These are phyloP conservation scores for Kentomonas sorsogonicus DNA, from an alignment of 208 protist species.

Conservation along the genomic window DNA sequence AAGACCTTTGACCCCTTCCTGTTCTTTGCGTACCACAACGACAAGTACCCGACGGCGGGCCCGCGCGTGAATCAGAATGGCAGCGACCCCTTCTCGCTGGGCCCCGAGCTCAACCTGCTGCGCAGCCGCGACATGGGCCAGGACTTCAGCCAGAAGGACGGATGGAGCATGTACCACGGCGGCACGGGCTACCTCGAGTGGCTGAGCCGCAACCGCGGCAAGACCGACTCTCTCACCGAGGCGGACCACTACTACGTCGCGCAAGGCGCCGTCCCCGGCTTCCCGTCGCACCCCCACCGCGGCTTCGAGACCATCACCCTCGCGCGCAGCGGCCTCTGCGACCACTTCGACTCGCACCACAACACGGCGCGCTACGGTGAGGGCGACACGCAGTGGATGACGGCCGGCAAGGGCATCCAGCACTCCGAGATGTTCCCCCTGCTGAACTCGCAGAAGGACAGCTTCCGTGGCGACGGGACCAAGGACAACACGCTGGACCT, in stretches of 20 bases:
- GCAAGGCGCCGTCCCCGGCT: constrained; percentile 78
- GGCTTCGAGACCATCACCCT: constrained; percentile 89
- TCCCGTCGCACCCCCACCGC: constrained; percentile 82
- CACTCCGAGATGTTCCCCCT: constrained; percentile 77
- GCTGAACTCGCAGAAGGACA: constrained; percentile 17
- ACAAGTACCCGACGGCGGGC: constrained; percentile 27
- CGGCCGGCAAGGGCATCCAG: constrained; percentile 83
- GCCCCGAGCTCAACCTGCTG: constrained; percentile 26
- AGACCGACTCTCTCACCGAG: no score
- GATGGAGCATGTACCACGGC: constrained; percentile 74
- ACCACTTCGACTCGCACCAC: constrained; percentile 75
- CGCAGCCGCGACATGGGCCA: constrained; percentile 34
- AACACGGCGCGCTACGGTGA: constrained; percentile 59
- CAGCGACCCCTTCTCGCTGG: background rate
- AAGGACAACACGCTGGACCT: constrained; percentile 25
- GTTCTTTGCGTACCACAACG: constrained; percentile 51
- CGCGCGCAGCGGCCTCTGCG: constrained; percentile 59
- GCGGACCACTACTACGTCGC: no score
- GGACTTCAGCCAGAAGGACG: constrained; percentile 57
- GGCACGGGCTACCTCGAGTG: no score
- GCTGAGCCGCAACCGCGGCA: no score
- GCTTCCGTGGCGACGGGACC: background rate
- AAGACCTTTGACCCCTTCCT: constrained; percentile 51
- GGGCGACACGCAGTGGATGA: constrained; percentile 92
- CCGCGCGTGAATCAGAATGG: background rate